phyloP scores from a whole-genome alignment of 805 yeast genomes.

The Torulaspora indica region DNA sequence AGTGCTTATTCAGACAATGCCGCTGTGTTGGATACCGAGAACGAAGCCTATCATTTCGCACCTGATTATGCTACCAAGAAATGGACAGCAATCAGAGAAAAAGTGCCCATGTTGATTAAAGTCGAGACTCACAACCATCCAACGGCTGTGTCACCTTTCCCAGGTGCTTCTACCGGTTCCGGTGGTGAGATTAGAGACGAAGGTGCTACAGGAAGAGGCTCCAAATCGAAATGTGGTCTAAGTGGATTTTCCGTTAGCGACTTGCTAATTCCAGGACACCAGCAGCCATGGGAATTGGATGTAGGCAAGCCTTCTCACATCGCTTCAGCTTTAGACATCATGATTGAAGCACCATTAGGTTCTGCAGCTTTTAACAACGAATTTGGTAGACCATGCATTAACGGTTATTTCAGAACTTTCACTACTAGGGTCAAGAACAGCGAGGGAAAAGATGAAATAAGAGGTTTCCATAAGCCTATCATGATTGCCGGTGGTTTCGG shows the following conservation, averaged over 20 bases:
- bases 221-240: conserved; percentile 93
- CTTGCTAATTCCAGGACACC: conserved; percentile 73
- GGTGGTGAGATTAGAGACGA: conserved; percentile 99
- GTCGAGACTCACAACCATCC: conserved; percentile 99
- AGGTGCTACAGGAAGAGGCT: conserved; percentile 99
- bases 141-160: conserved; percentile 97
- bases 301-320: conserved; percentile 91
- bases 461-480: conserved; percentile 98
- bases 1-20: conserved; percentile 98
- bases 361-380: conserved; percentile 98
- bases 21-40: conserved; percentile 63
- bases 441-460: conserved; percentile 62
- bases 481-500: conserved; percentile 99
- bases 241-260: conserved; percentile 92
- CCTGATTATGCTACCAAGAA: conserved; percentile 69
- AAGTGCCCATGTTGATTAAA: conserved; percentile 83
- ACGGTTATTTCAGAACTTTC: conserved; percentile 93
- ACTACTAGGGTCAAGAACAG: conserved; percentile 68
- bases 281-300: conserved; percentile 93
- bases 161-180: conserved; percentile 99
- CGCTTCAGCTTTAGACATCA: conserved; percentile 87
- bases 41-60: conserved; percentile 68
- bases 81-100: conserved; percentile 73
- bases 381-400: conserved; percentile 96
- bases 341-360: conserved; percentile 96